A percentile compares a stretch with the other conserved stretches of the same genome.
Evolutionary conservation across 768 basidiomycete genomes (phyloP).

Genomic region (Holtermanniella nyarrowii): DNA sequence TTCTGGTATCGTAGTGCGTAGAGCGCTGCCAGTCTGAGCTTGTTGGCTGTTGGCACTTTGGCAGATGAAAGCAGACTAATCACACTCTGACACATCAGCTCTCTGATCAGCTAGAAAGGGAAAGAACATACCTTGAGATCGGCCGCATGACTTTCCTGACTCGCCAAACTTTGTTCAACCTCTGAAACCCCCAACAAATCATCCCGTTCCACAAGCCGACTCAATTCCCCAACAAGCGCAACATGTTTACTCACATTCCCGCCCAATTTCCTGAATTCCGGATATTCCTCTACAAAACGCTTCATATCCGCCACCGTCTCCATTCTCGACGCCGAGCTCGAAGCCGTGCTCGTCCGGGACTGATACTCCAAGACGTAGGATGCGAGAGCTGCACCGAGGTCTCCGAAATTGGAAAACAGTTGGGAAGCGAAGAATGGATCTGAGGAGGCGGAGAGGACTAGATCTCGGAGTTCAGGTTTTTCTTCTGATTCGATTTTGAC

Average conservation of each 20-base stretch:
- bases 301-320: conserved; percentile 97
- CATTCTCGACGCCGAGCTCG: conserved; percentile 65
- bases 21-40: conserved; percentile 78
- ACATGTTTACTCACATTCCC: conserved; percentile 99
- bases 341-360: conserved; percentile 30
- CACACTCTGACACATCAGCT: conserved; percentile 53
- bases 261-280: conserved; percentile 89
- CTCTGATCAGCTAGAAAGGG: no score
- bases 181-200: conserved; percentile 83
- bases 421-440: conserved; percentile 91
- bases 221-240: conserved; percentile 89
- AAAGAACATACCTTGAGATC: conserved; percentile 68
- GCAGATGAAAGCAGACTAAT: conserved; percentile 64
- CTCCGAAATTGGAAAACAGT: conserved; percentile 87
- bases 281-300: conserved; percentile 92
- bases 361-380: conserved; percentile 84
- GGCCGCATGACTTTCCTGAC: conserved; percentile 64
- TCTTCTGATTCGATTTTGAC: conserved; percentile 80
- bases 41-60: conserved; percentile 62
- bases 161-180: conserved; percentile 90
- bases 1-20: conserved; percentile 95
- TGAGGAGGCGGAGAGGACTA: conserved; percentile 78
- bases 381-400: conserved; percentile 82
- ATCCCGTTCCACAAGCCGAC: conserved; percentile 73
- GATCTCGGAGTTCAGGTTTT: conserved; percentile 75